Evolutionary conservation across 129 eudicot genomes (phyloP), one percentile per base, ranked within the genome.

Genomic region (carrot (Daucus carota)): DNA sequence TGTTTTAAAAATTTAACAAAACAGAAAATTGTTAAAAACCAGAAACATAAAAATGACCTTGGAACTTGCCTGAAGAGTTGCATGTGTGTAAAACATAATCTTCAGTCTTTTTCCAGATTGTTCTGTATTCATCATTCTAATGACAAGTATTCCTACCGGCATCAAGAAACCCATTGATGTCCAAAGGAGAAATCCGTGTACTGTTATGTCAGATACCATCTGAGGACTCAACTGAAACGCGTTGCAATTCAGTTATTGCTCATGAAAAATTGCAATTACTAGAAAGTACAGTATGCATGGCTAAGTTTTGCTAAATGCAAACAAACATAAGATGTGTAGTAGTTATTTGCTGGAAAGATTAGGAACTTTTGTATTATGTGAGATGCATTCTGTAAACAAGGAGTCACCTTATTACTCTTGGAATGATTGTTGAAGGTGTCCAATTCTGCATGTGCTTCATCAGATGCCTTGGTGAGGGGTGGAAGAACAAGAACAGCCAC

Each of bases 151-250:
- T 44, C 93, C 93, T 48, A 86, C 32, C 10, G 99, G 99, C 84
- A 83, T 85, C 69, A 94, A 84, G 81, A 94, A 89, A 14, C 99
- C 99, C 90, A 94, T 77, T 1, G 99, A 94, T 83, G 88, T 90
- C 99, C 99, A 94, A 15, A 91, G 84, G 22, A 94, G 90, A 75
- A 89, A 80, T 70, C 90, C 99, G 70, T 94, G 99, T 50, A 91
- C 74, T 67, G 36, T 65, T 43, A 89, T 76, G 70, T 89, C 81
- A 66, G 77, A 84, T 70, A 41, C 70, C 38, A 77, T 52, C 57
- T 73, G 63, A 5, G 81, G 79, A 60, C 75, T 84, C 59, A 88
- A 70, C 83, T 86, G 80, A 34, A 78, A 70, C 22, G 1, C 33
- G 3, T 26, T 8, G 44, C 17, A 81, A 32, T 62, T 65, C 11